Base-by-base conservation (phyloP, 805 yeast species). In the Yamadazyma akitaensis region DNA sequence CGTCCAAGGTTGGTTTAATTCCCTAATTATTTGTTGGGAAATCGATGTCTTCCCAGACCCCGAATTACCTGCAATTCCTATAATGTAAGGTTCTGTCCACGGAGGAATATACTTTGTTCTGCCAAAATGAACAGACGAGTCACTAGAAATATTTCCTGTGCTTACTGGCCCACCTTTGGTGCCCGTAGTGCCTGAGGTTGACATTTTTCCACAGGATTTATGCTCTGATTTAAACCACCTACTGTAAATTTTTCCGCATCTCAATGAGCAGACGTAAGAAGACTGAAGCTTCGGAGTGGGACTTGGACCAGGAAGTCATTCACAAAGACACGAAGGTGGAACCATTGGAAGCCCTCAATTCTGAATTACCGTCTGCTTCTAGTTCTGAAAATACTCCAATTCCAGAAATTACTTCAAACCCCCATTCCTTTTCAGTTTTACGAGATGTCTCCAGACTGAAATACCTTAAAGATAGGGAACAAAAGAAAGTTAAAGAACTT, bases 11-110 rank as follows among this genome's bases (percentile, higher is more conserved):
- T 88, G 88, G 65, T 88, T 84, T 49, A 79, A 67, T 51, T 83
- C 82, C 46, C 84, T 79, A 43, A 91, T 87, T 55, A 94, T 84
- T 52, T 80, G 78, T 33, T 89, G 82, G 0, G 97, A 94, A 16
- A 94, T 88, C 31, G 96, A 85, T 0, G 98, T 92, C 61, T 92
- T 92, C 1, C 99, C 99, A 0, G 96, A 88, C 1, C 98, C 77
- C 13, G 72, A 67, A 43, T 71, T 66, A 3, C 82, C 83, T 2
- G 68, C 72, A 8, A 60, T 62, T 0, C 85, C 84, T 34, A 73
- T 79, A 8, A 66, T 76, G 24, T 68, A 73, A 12, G 70, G 72
- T 66, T 53, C 72, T 49, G 60, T 65, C 80, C 61, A 73, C 37
- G 71, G 75, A 19, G 70, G 79, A 43, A 68, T 65, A 48, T 67